These are phyloP conservation scores for Nadsonia commutata DNA, from an alignment of 1,139 yeast species.

Conservation along the genomic window DNA sequence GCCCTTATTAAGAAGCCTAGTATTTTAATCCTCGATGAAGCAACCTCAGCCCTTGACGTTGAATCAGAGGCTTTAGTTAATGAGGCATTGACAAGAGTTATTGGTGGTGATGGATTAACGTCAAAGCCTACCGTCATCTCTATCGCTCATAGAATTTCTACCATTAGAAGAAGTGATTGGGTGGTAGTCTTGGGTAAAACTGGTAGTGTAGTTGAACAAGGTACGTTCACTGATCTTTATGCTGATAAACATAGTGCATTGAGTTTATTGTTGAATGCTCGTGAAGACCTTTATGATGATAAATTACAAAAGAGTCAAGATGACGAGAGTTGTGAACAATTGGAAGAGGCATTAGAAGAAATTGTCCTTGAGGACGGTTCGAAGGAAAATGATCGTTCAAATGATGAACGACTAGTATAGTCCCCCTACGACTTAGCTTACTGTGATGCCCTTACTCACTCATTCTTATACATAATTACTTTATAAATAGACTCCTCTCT, in stretches of 20 bases:
- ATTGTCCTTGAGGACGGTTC: too few relatives aligned
- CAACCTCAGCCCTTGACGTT: slow-evolving; percentile 74
- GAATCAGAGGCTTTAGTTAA: slow-evolving; percentile 76
- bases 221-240: slow-evolving; percentile 51
- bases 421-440: too few relatives aligned
- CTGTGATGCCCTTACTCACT: too few relatives aligned
- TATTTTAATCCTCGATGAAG: slow-evolving; percentile 63
- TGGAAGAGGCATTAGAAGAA: neutral
- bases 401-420: too few relatives aligned
- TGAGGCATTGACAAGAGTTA: slow-evolving; percentile 41
- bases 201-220: slow-evolving; percentile 80
- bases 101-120: slow-evolving; percentile 32
- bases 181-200: slow-evolving; percentile 63
- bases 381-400: too few relatives aligned
- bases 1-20: slow-evolving; percentile 64
- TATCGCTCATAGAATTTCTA: slow-evolving; percentile 83
- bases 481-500: too few relatives aligned
- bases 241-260: slow-evolving; percentile 50
- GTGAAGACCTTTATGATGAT: slow-evolving; percentile 21
- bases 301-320: neutral
- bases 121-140: slow-evolving; percentile 61
- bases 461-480: too few relatives aligned
- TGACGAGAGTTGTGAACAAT: neutral
- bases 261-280: slow-evolving; percentile 39
- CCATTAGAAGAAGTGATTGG: slow-evolving; percentile 72